Base-by-base conservation (phyloP, 179 eudicot species). In the Vitellaria paradoxa region DNA sequence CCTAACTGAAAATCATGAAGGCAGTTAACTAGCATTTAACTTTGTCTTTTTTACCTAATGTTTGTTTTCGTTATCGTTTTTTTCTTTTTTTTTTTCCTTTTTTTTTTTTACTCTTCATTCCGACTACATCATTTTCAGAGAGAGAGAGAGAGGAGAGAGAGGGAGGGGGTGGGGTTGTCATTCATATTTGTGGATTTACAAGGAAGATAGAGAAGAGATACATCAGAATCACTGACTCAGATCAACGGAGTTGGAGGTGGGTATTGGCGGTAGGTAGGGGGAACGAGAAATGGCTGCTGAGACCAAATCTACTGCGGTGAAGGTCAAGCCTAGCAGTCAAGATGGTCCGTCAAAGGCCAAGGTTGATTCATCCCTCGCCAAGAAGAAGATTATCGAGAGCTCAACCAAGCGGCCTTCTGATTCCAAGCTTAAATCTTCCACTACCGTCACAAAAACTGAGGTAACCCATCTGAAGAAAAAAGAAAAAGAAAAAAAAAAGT, bases 371-470 rank as follows among this genome's bases (percentile, higher is more conserved):
- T 79, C 87, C 18, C 21, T 74, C 66, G n/a, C 65, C 60, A 81
- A 85, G 84, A 86, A 79, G 81, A 89, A 83, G 76, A 74, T 77
- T 64, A 77, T 82, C 40, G 86, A 80, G 76, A 73, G 74, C 81
- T 78, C 87, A 52, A 69, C 69, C 71, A 87, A 78, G 76, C 84
- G 75, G 18, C 81, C 86, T 72, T 73, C 72, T 74, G 88, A 88
- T 83, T 63, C 82, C n/a, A 86, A 86, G 72, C 65, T 52, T 57
- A 90, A 81, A 83, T 77, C 89, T 52, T 65, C 77, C 63, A 47
- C 78, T 11, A 81, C 81, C 73, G 20, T 73, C 47, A 56, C 81
- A 7, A 92, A 92, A 86, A 72, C 86, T 68, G 88, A 88, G 97
- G 96, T 92, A 85, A 53, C 75, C 78, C 78, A 75, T 76, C 61